Evolutionary conservation across 805 yeast genomes (phyloP).

Genomic region (Spathaspora hagerdaliae): DNA sequence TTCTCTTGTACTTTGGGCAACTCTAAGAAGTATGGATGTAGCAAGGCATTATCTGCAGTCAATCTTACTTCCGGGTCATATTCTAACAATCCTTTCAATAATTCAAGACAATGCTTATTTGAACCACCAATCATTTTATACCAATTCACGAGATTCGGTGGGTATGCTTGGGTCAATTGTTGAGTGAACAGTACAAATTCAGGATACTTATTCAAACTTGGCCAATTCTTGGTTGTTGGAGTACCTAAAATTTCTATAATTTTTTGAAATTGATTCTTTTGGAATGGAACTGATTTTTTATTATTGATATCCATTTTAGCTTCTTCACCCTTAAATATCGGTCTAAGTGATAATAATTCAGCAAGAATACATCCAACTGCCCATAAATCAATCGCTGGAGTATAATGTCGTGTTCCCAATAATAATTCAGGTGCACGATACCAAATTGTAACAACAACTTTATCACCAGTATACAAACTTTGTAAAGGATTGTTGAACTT

Average conservation of each 20-base stretch:
- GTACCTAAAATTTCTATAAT: conserved; percentile 92
- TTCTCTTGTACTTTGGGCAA: conserved; percentile 64
- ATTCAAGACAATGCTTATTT: conserved; percentile 61
- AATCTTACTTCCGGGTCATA: conserved; percentile 82
- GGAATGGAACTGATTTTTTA: conserved; percentile 91
- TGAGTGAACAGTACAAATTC: conserved; percentile 58
- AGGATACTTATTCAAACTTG: conserved; percentile 73
- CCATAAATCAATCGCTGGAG: conserved; percentile 92
- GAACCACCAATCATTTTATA: conserved; percentile 77
- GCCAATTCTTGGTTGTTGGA: conserved; percentile 79
- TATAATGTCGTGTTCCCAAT: conserved; percentile 88
- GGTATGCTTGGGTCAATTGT: conserved; percentile 48
- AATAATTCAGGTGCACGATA: conserved; percentile 90
- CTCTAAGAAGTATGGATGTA: conserved; percentile 76
- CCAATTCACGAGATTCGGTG: conserved; percentile 77
- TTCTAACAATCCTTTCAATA: conserved; percentile 61
- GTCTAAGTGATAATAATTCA: conserved; percentile 81
- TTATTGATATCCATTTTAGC: conserved; percentile 80
- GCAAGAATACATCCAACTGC: conserved; percentile 95
- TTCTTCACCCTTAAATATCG: conserved; percentile 96
- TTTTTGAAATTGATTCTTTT: conserved; percentile 84
- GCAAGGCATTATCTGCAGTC: conserved; percentile 72
- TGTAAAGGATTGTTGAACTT: conserved; percentile 84
- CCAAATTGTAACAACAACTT: conserved; percentile 97
- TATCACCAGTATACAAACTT: conserved; percentile 84